Percentiles rank a stretch among this genome's conserved stretches.
Evolutionary conservation across 345 rosid species (phyloP).

Genomic region (Limnanthes douglasii): DNA sequence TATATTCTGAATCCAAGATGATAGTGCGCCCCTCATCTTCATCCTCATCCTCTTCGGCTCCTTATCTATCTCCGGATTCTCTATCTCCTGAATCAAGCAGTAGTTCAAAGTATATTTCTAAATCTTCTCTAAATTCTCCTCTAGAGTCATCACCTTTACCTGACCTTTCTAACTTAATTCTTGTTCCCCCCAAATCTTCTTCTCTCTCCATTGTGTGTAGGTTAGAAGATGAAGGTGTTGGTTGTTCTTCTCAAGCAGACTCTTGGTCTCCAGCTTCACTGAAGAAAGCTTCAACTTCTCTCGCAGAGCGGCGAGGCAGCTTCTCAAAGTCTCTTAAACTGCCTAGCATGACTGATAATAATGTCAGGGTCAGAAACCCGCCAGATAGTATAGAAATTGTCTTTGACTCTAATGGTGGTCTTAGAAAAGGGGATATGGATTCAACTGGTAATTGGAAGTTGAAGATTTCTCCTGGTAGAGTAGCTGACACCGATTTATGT

Average conservation of each 20-base stretch:
- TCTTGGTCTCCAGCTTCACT: conserved; percentile 18
- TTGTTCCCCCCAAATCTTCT: conserved; percentile 25
- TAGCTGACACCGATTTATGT: conserved; percentile 14
- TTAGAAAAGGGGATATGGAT: conserved; percentile 17
- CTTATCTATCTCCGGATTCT: conserved; percentile 70
- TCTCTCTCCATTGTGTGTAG: conserved; percentile 16
- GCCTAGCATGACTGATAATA: conserved; percentile 37
- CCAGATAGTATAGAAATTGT: conserved; percentile 36
- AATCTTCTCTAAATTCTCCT: conserved; percentile 61
- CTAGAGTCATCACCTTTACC: conserved; percentile 46
- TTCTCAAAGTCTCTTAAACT: conserved; percentile 56
- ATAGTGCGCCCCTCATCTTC: conserved; percentile 53
- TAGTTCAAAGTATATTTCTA: conserved; percentile 42
- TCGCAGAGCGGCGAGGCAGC: conserved; percentile 82
- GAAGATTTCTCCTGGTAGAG: conserved; percentile 21
- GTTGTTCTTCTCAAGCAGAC: conserved; percentile 16
- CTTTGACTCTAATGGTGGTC: conserved; percentile 26
- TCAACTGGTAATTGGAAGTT: conserved; percentile 14
- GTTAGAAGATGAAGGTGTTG: conserved; percentile 15
- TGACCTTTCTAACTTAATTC: conserved; percentile 49
- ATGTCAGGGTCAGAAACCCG: conserved; percentile 19
- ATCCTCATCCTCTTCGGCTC: conserved; percentile 55
- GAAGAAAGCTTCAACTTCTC: conserved; percentile 47
- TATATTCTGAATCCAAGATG: conserved; percentile 94
- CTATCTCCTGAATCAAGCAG: conserved; percentile 51